Conservation (phyloP, 352 stramenopile genomes). For the Phytophthora rubi region DNA sequence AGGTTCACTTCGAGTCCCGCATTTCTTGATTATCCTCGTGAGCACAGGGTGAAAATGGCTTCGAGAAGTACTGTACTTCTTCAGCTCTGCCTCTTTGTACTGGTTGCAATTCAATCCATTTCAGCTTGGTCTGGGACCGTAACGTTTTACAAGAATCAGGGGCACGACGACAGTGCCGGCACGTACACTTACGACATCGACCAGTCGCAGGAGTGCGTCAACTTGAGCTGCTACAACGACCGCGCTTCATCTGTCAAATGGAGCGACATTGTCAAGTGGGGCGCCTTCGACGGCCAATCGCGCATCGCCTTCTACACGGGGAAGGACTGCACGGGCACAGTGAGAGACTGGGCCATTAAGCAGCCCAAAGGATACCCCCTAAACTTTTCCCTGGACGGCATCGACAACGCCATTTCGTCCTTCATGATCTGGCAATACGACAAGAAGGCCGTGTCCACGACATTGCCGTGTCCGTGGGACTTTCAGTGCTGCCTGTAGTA, state of each 20-base stretch:
- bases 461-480: constrained; percentile 30
- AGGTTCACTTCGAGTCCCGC: not conserved
- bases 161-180: constrained; percentile 12
- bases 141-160: constrained; percentile 26
- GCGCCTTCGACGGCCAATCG: constrained; percentile 12
- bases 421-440: constrained; percentile 43
- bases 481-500: constrained; percentile 26
- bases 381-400: constrained; percentile 34
- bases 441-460: constrained; percentile 15
- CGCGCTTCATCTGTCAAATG: constrained; percentile 32
- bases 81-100: not conserved
- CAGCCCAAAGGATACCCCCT: constrained; percentile 18
- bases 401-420: constrained; percentile 36
- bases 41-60: not conserved
- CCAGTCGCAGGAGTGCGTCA: constrained; percentile 34
- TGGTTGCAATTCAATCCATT: not conserved
- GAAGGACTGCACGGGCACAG: constrained; percentile 25
- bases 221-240: constrained; percentile 41
- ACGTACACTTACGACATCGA: constrained; percentile 28
- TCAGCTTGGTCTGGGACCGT: constrained; percentile 23
- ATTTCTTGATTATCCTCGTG: not conserved
- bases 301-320: constrained; percentile 42
- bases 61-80: not conserved
- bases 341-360: constrained; percentile 28
- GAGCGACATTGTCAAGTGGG: constrained; percentile 23